Conservation (phyloP, 2,329 filamentous ascomycete species). For the Colletotrichum paranaense region DNA sequence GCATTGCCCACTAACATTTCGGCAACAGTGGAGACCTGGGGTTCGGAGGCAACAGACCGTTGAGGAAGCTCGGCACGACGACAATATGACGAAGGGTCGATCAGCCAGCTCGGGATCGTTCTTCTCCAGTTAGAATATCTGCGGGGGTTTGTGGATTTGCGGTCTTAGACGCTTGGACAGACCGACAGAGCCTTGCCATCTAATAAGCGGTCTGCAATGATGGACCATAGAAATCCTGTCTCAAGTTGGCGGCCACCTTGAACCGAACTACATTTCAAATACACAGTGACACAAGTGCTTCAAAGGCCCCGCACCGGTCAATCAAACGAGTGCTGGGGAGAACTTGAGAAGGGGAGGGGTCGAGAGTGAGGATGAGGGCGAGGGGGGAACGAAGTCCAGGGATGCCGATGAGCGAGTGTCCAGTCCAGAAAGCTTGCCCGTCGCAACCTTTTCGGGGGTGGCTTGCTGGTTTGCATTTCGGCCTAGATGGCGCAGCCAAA, state of each 20-base stretch:
- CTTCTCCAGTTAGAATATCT: neutral
- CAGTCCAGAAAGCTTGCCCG: neutral
- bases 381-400: too few species aligned
- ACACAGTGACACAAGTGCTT: too few species aligned
- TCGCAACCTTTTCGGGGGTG: neutral
- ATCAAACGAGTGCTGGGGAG: neutral
- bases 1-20: neutral
- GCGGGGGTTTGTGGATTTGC: neutral
- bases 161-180: neutral
- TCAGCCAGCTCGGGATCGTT: neutral
- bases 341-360: neutral
- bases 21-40: neutral
- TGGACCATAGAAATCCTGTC: neutral
- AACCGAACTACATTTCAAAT: neutral
- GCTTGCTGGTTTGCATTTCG: neutral
- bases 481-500: conserved; percentile 15
- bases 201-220: neutral
- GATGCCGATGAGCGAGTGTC: too few species aligned
- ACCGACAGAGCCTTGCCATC: neutral
- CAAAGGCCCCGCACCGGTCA: conserved; percentile 28
- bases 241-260: conserved; percentile 2
- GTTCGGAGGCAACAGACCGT: conserved; percentile 2
- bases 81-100: conserved; percentile 3
- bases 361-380: neutral
- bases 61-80: conserved; percentile 27